A percentile compares a stretch with the other conserved stretches of the same genome.
phyloP scores from a whole-genome alignment of 169 alveolate genomes.

The Perkinsus olseni region DNA sequence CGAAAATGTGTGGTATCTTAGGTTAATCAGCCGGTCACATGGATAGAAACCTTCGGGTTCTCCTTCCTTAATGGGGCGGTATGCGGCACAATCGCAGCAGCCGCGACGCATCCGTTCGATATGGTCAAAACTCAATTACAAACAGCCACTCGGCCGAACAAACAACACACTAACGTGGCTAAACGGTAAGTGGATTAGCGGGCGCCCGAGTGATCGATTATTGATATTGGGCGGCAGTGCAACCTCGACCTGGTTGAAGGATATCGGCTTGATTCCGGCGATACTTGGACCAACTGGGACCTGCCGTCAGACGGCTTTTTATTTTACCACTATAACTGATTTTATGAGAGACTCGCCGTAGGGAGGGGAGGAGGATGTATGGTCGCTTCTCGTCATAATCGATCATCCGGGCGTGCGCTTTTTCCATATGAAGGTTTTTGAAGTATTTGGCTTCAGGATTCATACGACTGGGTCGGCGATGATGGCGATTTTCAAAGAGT shows the following conservation, averaged over 20 bases:
- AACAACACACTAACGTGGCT: background rate
- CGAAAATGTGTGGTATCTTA: too few relatives aligned
- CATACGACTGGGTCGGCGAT: background rate
- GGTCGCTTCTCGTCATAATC: background rate
- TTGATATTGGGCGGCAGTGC: background rate
- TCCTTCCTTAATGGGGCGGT: background rate
- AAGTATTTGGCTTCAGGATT: background rate
- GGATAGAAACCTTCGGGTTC: background rate
- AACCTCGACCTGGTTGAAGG: too few relatives aligned
- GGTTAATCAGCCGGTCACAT: background rate
- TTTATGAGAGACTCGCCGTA: background rate
- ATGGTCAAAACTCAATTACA: background rate
- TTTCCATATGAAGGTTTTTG: background rate
- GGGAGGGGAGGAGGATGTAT: background rate
- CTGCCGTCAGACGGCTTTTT: background rate
- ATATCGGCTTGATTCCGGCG: too few relatives aligned
- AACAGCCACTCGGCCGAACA: background rate
- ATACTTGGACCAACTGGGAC: background rate
- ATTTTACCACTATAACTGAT: background rate
- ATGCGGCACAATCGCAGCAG: background rate
- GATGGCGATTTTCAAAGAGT: background rate
- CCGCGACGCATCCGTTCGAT: background rate
- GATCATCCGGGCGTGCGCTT: background rate
- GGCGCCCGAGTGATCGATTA: background rate
- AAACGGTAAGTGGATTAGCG: background rate